phyloP scores from a whole-genome alignment of 2,329 filamentous ascomycete genomes.

The Trichoderma sp. region DNA sequence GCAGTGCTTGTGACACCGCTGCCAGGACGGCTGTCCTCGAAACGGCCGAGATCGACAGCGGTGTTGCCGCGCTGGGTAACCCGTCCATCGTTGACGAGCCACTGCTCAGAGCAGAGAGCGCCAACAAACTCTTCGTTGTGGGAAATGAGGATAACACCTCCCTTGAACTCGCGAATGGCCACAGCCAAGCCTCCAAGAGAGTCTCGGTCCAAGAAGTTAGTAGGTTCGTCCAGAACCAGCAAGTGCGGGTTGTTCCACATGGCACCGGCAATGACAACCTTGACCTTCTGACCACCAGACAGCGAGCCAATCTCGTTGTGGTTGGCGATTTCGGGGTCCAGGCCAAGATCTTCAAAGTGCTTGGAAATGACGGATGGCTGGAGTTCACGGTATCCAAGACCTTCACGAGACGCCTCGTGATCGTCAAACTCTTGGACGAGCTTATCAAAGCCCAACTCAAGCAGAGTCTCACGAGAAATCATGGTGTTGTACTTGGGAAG shows the following conservation, averaged over 20 bases:
- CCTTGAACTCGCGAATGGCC: conserved; percentile 96
- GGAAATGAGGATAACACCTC: conserved; percentile 98
- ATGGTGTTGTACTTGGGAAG: conserved; percentile 91
- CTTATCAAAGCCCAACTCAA: conserved; percentile 85
- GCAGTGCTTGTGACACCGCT: conserved; percentile 53
- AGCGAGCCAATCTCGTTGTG: conserved; percentile 97
- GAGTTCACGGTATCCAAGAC: conserved; percentile 90
- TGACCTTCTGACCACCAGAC: conserved; percentile 97
- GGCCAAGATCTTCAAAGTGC: conserved; percentile 95
- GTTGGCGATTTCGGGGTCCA: conserved; percentile 97
- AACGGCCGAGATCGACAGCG: conserved; percentile 73
- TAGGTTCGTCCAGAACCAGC: conserved; percentile 95
- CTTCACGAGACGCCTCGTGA: conserved; percentile 96
- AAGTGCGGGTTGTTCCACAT: conserved; percentile 99
- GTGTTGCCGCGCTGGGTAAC: conserved; percentile 79
- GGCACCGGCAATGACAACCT: conserved; percentile 91
- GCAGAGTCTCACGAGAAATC: conserved; percentile 87
- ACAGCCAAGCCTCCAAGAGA: conserved; percentile 95
- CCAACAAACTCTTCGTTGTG: conserved; percentile 99
- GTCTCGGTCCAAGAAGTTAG: conserved; percentile 98
- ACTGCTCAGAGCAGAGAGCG: conserved; percentile 91
- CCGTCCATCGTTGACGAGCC: conserved; percentile 85
- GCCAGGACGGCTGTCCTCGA: conserved; percentile 75
- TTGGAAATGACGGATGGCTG: conserved; percentile 93
- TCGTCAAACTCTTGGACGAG: conserved; percentile 97